These are phyloP conservation scores for Mycosarcoma mackinlayi DNA, from an alignment of 1,284 basidiomycete species.

Conservation along the genomic window DNA sequence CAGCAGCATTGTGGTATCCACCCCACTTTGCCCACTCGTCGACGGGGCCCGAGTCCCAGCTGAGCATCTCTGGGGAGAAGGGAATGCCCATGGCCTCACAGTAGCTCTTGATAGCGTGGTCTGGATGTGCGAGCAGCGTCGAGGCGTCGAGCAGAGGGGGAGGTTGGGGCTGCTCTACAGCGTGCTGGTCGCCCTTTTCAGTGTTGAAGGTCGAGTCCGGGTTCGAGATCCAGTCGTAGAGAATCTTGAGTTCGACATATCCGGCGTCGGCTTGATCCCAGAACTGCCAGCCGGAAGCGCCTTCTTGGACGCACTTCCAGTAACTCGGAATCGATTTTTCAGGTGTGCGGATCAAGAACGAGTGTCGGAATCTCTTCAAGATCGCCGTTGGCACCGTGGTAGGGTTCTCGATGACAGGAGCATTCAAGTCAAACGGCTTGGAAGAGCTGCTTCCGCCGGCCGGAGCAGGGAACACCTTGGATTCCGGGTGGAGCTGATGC, in stretches of 20 bases:
- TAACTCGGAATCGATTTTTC: slow-evolving; percentile 62
- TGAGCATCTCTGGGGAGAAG: slow-evolving; percentile 58
- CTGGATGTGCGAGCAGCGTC: slow-evolving; percentile 54
- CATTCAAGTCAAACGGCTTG: slow-evolving; percentile 23
- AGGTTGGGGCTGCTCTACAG: slow-evolving; percentile 51
- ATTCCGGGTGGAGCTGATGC: slow-evolving; percentile 54
- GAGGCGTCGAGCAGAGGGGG: slow-evolving; percentile 61
- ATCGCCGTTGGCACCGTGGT: slow-evolving; percentile 60
- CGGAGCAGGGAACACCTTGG: slow-evolving; percentile 53
- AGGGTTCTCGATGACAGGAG: slow-evolving; percentile 64
- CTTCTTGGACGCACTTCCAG: slow-evolving; percentile 64
- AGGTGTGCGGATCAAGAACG: slow-evolving; percentile 66
- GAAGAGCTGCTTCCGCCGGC: background rate
- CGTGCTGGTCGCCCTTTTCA: slow-evolving; percentile 23
- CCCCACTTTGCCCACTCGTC: slow-evolving; percentile 65
- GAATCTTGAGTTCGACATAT: slow-evolving; percentile 57
- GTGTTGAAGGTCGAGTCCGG: slow-evolving; percentile 60
- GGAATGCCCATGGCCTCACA: slow-evolving; percentile 61
- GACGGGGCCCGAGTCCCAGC: slow-evolving; percentile 61
- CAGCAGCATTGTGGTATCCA: slow-evolving; percentile 61
- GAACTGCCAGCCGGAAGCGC: slow-evolving; percentile 62
- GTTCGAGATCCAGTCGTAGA: slow-evolving; percentile 63
- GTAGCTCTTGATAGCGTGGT: slow-evolving; percentile 53
- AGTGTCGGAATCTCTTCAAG: slow-evolving; percentile 61
- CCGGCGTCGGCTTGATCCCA: slow-evolving; percentile 64